A percentile compares a stretch with the other conserved stretches of the same genome.
Evolutionary conservation across 2,329 filamentous ascomycete species (phyloP).

Genomic region (Aspergillus sp.): DNA sequence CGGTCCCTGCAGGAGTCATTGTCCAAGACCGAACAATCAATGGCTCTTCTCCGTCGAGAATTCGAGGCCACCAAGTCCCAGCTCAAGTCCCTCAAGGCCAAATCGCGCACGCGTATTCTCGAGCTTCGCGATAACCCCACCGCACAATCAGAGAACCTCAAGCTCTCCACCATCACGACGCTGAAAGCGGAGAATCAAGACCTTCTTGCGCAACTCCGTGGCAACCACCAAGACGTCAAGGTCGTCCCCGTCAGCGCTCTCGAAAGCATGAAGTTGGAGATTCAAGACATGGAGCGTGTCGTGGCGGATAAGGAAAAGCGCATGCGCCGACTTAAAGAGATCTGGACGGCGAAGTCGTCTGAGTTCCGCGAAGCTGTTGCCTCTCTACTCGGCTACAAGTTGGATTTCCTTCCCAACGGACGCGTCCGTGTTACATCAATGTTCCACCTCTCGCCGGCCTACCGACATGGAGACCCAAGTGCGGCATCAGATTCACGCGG

Average conservation of each 20-base stretch:
- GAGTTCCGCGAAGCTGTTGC: conserved; percentile 97
- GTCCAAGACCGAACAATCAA: conserved; percentile 64
- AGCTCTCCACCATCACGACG: conserved; percentile 72
- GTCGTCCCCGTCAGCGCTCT: conserved; percentile 75
- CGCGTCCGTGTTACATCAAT: conserved; percentile 88
- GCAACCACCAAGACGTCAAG: conserved; percentile 48
- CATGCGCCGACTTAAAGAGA: conserved; percentile 81
- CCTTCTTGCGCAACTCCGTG: conserved; percentile 69
- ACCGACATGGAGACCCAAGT: conserved; percentile 44
- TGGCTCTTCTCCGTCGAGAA: conserved; percentile 71
- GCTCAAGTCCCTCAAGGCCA: conserved; percentile 63
- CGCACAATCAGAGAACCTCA: conserved; percentile 77
- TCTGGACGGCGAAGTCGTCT: conserved; percentile 84
- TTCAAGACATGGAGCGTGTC: conserved; percentile 67
- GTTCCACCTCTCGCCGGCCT: conserved; percentile 66
- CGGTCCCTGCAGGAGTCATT: conserved; percentile 79
- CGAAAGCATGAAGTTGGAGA: conserved; percentile 69
- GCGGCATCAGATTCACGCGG: conserved; percentile 58
- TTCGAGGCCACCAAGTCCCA: conserved; percentile 70
- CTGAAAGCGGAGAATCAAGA: conserved; percentile 82
- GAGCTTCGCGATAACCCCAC: conserved; percentile 92
- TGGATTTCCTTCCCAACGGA: conserved; percentile 95
- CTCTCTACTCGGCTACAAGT: conserved; percentile 86
- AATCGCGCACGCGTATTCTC: conserved; percentile 76
- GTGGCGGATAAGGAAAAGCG: conserved; percentile 74